Conservation (phyloP, 192 early-diverging fungal species). For the Paraglomus brasilianum region DNA sequence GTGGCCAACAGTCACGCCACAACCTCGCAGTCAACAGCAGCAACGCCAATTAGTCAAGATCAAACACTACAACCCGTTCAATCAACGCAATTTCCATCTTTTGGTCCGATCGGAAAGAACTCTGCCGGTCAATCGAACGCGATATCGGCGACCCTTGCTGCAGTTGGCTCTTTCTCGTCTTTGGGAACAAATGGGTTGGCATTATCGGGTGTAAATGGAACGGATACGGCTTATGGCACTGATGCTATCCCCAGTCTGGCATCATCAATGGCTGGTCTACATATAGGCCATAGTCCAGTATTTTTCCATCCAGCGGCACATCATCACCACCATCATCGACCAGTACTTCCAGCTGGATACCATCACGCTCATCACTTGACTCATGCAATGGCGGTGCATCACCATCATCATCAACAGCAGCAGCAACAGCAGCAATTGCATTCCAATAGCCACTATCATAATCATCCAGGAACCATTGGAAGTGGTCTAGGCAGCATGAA, state of each 20-base stretch:
- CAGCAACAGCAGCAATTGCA: constrained; percentile 19
- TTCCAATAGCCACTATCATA: constrained; percentile 32
- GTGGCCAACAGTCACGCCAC: neutral
- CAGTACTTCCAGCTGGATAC: constrained; percentile 13
- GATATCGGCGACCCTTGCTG: neutral
- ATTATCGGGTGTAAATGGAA: neutral
- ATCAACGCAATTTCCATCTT: constrained; percentile 13
- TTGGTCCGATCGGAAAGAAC: constrained; percentile 31
- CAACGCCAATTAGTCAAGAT: neutral
- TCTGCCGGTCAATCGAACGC: constrained; percentile 1
- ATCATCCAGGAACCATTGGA: constrained; percentile 26
- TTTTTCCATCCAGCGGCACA: constrained; percentile 6
- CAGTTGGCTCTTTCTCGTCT: neutral
- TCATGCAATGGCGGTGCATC: constrained; percentile 36
- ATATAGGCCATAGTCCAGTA: constrained; percentile 23
- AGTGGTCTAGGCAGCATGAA: constrained; percentile 19
- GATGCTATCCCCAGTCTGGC: constrained; percentile 16
- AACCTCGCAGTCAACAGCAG: neutral
- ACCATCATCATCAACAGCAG: constrained; percentile 23
- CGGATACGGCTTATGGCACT: neutral
- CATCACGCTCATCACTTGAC: constrained; percentile 28
- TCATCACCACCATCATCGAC: constrained; percentile 26
- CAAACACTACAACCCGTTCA: neutral
- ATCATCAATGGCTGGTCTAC: constrained; percentile 17
- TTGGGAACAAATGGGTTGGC: constrained; percentile 8